phyloP scores from a whole-genome alignment of 2,329 filamentous ascomycete species.

The Tolypocladium ophioglossoides region DNA sequence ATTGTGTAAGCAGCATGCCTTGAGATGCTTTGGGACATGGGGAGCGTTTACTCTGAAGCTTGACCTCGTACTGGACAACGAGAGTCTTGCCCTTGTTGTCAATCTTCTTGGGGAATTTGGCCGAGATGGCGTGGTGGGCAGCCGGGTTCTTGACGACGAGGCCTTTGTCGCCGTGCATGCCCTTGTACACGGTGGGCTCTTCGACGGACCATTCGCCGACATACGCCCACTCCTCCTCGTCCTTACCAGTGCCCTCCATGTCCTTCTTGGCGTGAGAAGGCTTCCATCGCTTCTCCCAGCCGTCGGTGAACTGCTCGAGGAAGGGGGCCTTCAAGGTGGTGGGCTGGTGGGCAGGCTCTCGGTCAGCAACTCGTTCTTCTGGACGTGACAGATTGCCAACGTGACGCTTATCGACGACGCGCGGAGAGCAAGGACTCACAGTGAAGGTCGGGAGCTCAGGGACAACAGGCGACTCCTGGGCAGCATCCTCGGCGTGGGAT shows the following conservation, averaged over 20 bases:
- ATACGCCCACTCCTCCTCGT: constrained; percentile 78
- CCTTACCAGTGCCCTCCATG: constrained; percentile 57
- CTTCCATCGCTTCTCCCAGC: constrained; percentile 91
- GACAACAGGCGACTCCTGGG: constrained; percentile 47
- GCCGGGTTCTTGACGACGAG: constrained; percentile 96
- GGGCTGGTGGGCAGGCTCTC: constrained; percentile 47
- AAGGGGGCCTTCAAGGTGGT: constrained; percentile 84
- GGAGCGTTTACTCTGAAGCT: constrained; percentile 76
- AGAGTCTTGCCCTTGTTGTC: constrained; percentile 96
- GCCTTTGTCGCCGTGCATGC: constrained; percentile 90
- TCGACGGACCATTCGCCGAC: constrained; percentile 95
- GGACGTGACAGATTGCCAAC: constrained; percentile 1
- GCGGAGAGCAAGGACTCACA: constrained; percentile 43
- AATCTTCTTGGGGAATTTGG: constrained; percentile 94
- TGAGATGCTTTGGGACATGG: background rate
- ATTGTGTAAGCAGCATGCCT: background rate
- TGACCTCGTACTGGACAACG: constrained; percentile 98
- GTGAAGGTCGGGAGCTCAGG: constrained; percentile 75
- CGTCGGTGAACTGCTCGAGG: constrained; percentile 96
- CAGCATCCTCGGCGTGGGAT: constrained; percentile 55
- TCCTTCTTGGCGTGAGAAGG: constrained; percentile 96
- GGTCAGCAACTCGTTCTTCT: constrained; percentile 10
- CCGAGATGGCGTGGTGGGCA: constrained; percentile 97
- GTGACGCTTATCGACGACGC: background rate
- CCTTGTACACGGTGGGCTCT: constrained; percentile 83